phyloP scores from a whole-genome alignment of 2,329 filamentous ascomycete species.

The Capronia coronata region DNA sequence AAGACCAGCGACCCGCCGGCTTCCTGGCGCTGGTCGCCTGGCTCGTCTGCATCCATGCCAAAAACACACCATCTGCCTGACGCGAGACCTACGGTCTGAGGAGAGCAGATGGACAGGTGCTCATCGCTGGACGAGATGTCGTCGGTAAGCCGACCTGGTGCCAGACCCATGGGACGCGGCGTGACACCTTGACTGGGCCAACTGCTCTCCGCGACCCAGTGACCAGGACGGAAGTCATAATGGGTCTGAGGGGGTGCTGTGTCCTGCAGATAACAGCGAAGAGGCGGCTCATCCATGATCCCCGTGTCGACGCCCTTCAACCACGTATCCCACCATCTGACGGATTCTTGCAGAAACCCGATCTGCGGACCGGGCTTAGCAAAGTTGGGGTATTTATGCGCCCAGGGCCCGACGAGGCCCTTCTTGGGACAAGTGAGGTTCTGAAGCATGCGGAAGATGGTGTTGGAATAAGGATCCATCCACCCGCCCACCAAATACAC shows the following conservation, averaged over 20 bases:
- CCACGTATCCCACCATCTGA: slow-evolving; percentile 18
- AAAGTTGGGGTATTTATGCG: slow-evolving; percentile 16
- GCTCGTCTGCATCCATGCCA: slow-evolving; percentile 13
- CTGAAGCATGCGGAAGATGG: slow-evolving; percentile 11
- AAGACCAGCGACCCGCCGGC: slow-evolving; percentile 11
- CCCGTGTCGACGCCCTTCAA: slow-evolving; percentile 12
- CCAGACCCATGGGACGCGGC: slow-evolving; percentile 1
- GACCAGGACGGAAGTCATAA: slow-evolving; percentile 15
- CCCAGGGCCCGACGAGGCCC: slow-evolving; percentile 13
- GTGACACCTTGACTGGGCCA: slow-evolving; percentile 7
- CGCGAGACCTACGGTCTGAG: slow-evolving; percentile 11
- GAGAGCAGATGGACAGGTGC: slow-evolving; percentile 12
- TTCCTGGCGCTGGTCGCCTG: slow-evolving; percentile 12
- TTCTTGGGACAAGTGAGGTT: slow-evolving; percentile 10
- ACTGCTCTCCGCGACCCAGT: slow-evolving; percentile 9
- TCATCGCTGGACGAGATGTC: no score
- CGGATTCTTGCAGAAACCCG: slow-evolving; percentile 14
- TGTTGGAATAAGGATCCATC: slow-evolving; percentile 14
- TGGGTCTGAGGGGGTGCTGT: slow-evolving; percentile 10
- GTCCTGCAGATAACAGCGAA: slow-evolving; percentile 12
- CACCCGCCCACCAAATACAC: slow-evolving; percentile 15
- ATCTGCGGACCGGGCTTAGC: slow-evolving; percentile 14
- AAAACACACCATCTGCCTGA: slow-evolving; percentile 13
- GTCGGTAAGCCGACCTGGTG: slow-evolving; percentile 1
- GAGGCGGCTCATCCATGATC: slow-evolving; percentile 11